Base-by-base conservation (phyloP, 768 basidiomycete genomes). In the Mycena latifolia region DNA sequence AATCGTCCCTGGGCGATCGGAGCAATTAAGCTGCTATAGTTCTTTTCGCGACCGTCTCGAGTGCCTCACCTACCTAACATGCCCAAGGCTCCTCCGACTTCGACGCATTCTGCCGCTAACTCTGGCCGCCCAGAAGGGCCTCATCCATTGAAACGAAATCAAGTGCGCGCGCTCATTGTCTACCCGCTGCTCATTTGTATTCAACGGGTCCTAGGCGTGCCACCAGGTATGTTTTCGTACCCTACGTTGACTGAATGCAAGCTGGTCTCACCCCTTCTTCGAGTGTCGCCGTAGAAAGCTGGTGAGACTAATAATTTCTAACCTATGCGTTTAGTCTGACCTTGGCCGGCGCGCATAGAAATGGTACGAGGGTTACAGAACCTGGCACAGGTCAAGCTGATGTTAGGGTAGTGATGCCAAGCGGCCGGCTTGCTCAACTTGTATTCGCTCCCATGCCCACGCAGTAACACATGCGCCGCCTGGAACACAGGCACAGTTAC, bases 271-370 rank as follows among this genome's bases (percentile, higher is more conserved):
- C 41, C 37, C 29, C 48, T 51, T 35, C n/a, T 78, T 79, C 54
- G 76, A 92, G 82, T 93, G 92, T 73, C 89, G 92, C 43, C 83
- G 87, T 68, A 85, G 92, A 63, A 93, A 93, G 77, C 73, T 93
- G 78, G 90, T 90, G 52, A 58, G 66, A 27, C 28, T 55, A 35
- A 33, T 55, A 39, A 37, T 7, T 59, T 31, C 33, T 31, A 31
- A 45, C 52, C 55, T 65, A 63, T 35, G 33, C 33, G 63, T 25
- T 69, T 56, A 55, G 61, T 77, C 55, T 64, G 46, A 59, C 48
- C 17, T 43, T n/a, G 41, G 39, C 18, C 18, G 6, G 18, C 17
- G 7, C 55, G 31, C 43, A 53, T 53, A 89, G 89, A 89, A 90
- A 88, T 90, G 89, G 89, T 89, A 78, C 55, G 8, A 35, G 8